A percentile compares a stretch with the other conserved stretches of the same genome.
These are phyloP conservation scores for Phytophthora meadii DNA, from an alignment of 352 stramenopile genomes.

Conservation along the genomic window DNA sequence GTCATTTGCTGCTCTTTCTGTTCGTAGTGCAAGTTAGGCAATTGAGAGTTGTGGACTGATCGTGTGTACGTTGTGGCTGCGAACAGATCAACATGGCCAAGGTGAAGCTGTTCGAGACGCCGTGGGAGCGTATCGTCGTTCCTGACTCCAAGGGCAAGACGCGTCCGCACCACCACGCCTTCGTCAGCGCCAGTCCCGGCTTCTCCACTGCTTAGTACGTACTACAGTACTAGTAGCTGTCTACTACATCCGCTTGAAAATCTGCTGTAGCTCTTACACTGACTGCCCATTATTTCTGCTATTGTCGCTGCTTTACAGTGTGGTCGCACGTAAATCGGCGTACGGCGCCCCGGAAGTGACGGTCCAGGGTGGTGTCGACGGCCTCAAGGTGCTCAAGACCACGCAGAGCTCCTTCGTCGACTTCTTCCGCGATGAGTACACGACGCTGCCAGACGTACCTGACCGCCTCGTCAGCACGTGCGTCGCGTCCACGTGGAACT, in stretches of 20 bases:
- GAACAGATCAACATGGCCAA: constrained; percentile 72
- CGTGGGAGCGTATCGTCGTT: constrained; percentile 69
- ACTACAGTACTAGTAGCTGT: constrained; percentile 13
- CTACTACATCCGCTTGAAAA: background rate
- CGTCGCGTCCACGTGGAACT: constrained; percentile 81
- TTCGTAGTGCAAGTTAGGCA: too few species aligned
- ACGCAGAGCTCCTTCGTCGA: constrained; percentile 89
- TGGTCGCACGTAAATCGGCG: constrained; percentile 58
- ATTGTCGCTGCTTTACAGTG: constrained; percentile 32
- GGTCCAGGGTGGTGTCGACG: constrained; percentile 63
- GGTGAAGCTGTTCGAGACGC: constrained; percentile 79
- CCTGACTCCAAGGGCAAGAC: constrained; percentile 63
- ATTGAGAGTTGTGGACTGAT: too few species aligned
- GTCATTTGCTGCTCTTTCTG: constrained; percentile 5
- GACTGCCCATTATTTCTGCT: constrained; percentile 1
- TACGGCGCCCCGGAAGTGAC: constrained; percentile 46
- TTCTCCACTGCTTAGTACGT: constrained; percentile 68
- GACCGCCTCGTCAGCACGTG: constrained; percentile 83
- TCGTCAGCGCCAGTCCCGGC: constrained; percentile 64
- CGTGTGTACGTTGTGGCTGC: background rate
- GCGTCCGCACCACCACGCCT: constrained; percentile 77
- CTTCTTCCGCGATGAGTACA: constrained; percentile 87
- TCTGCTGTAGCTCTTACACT: background rate
- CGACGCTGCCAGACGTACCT: constrained; percentile 76
- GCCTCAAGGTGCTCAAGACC: constrained; percentile 90